Evolutionary conservation across 2,329 filamentous ascomycete species (phyloP).

Genomic region (Corynespora cassiicola): DNA sequence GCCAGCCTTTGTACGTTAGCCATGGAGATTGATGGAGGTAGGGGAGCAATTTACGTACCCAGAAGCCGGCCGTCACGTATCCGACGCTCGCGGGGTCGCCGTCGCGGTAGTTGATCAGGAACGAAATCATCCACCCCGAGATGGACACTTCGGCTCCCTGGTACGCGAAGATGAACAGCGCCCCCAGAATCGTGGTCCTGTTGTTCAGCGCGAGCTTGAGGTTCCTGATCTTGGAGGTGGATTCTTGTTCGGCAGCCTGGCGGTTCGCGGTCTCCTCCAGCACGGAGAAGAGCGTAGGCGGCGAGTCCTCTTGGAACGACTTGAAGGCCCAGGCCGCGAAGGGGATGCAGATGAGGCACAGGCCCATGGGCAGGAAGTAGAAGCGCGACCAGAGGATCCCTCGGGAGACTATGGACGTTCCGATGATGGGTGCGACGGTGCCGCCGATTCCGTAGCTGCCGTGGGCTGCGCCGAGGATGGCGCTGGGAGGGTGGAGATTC

Average conservation of each 20-base stretch:
- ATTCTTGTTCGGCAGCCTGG: slow-evolving; percentile 43
- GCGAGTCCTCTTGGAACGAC: slow-evolving; percentile 69
- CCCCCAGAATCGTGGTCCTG: slow-evolving; percentile 72
- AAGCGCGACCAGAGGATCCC: slow-evolving; percentile 72
- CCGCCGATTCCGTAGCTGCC: slow-evolving; percentile 64
- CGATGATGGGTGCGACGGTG: slow-evolving; percentile 72
- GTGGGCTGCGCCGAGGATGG: slow-evolving; percentile 67
- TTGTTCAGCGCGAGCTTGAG: slow-evolving; percentile 59
- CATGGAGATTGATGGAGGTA: not conserved
- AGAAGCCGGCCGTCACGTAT: slow-evolving; percentile 76
- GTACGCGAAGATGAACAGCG: slow-evolving; percentile 84
- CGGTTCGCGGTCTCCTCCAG: slow-evolving; percentile 53
- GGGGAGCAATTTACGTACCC: slow-evolving; percentile 52
- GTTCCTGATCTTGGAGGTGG: slow-evolving; percentile 55
- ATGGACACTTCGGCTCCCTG: slow-evolving; percentile 85
- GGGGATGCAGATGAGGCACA: slow-evolving; percentile 63
- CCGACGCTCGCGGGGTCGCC: slow-evolving; percentile 75
- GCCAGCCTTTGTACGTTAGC: slow-evolving; percentile 62
- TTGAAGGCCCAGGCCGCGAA: slow-evolving; percentile 73
- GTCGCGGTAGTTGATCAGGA: slow-evolving; percentile 74
- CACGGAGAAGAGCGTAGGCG: slow-evolving; percentile 50
- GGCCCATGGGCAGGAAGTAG: slow-evolving; percentile 70
- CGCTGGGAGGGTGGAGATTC: slow-evolving; percentile 59
- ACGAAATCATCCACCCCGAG: slow-evolving; percentile 86
- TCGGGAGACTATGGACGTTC: slow-evolving; percentile 72